These are phyloP conservation scores for Starmerella ratchasimensis DNA, from an alignment of 805 yeast species.

Conservation along the genomic window DNA sequence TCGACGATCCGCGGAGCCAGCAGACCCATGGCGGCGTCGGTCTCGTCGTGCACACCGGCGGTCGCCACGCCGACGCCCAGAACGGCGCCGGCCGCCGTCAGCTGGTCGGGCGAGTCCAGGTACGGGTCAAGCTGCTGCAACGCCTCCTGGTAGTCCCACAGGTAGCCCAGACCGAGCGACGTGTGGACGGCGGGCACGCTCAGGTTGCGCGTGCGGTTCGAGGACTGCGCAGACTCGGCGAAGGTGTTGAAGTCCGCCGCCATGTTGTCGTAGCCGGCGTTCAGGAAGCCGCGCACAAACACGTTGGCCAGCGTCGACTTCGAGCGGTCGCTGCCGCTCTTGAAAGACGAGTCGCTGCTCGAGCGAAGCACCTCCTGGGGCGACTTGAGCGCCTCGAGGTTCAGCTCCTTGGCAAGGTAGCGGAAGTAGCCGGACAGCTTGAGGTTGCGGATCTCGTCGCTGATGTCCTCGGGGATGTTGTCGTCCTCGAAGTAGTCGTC, in stretches of 20 bases:
- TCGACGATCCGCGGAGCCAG: conserved; percentile 66
- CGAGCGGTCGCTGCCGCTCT: conserved; percentile 49
- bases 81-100: conserved; percentile 83
- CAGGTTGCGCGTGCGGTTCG: conserved; percentile 9
- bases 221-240: conserved; percentile 34
- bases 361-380: conserved; percentile 93
- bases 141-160: conserved; percentile 86
- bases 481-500: conserved; percentile 3
- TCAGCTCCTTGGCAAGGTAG: conserved; percentile 74
- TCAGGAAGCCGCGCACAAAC: conserved; percentile 85
- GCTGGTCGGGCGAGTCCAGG: conserved; percentile 66
- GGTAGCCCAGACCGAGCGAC: conserved; percentile 72
- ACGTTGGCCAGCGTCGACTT: conserved; percentile 89
- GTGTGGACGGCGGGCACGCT: conserved; percentile 81
- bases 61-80: conserved; percentile 89
- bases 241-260: conserved; percentile 47
- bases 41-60: conserved; percentile 88
- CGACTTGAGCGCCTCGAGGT: conserved; percentile 73
- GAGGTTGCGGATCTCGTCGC: conserved; percentile 70
- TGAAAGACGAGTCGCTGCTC: conserved; percentile 46
- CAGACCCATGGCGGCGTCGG: conserved; percentile 79
- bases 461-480: conserved; percentile 42
- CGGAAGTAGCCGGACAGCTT: conserved; percentile 64
- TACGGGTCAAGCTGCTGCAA: conserved; percentile 80
- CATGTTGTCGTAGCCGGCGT: conserved; percentile 75